Evolutionary conservation across 345 rosid genomes (phyloP).

Genomic region (Geranium brycei): DNA sequence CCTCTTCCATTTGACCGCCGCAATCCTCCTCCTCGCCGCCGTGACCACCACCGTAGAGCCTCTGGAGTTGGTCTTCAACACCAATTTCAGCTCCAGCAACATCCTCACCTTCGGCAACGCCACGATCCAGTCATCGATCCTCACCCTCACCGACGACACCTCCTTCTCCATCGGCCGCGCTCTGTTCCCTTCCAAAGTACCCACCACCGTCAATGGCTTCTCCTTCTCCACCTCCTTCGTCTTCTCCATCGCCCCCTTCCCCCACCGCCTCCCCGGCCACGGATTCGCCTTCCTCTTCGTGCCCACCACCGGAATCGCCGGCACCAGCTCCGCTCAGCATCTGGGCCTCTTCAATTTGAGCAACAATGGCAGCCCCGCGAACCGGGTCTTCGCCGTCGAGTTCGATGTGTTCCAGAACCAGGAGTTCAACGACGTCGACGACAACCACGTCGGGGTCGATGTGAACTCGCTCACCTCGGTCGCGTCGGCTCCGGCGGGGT

Average conservation of each 20-base stretch:
- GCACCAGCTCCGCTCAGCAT: slow-evolving; percentile 35
- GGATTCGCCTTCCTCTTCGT: slow-evolving; percentile 54
- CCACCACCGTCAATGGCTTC: slow-evolving; percentile 8
- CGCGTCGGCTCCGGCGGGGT: slow-evolving; percentile 36
- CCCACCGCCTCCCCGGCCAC: slow-evolving; percentile 36
- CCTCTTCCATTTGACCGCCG: not conserved
- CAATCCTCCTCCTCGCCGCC: slow-evolving; percentile 9
- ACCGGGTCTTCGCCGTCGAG: slow-evolving; percentile 46
- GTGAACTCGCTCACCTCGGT: slow-evolving; percentile 46
- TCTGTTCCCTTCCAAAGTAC: slow-evolving; percentile 40
- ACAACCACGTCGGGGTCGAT: slow-evolving; percentile 68
- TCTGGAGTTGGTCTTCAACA: slow-evolving; percentile 52
- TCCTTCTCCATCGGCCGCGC: slow-evolving; percentile 53
- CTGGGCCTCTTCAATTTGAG: slow-evolving; percentile 50
- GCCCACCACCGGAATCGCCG: slow-evolving; percentile 29
- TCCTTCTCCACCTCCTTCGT: slow-evolving; percentile 63
- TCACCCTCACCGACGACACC: slow-evolving; percentile 47
- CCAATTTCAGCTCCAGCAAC: slow-evolving; percentile 35
- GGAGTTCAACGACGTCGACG: slow-evolving; percentile 51
- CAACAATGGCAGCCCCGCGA: slow-evolving; percentile 25
- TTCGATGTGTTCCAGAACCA: slow-evolving; percentile 59
- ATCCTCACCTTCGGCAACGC: slow-evolving; percentile 36
- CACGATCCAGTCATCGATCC: slow-evolving; percentile 30
- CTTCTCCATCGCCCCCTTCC: slow-evolving; percentile 54
- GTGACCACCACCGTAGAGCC: slow-evolving; percentile 11